Evolutionary conservation across 2,329 filamentous ascomycete species (phyloP), one percentile per base, ranked within the genome.

Genomic region (Aspergillus versicolor): DNA sequence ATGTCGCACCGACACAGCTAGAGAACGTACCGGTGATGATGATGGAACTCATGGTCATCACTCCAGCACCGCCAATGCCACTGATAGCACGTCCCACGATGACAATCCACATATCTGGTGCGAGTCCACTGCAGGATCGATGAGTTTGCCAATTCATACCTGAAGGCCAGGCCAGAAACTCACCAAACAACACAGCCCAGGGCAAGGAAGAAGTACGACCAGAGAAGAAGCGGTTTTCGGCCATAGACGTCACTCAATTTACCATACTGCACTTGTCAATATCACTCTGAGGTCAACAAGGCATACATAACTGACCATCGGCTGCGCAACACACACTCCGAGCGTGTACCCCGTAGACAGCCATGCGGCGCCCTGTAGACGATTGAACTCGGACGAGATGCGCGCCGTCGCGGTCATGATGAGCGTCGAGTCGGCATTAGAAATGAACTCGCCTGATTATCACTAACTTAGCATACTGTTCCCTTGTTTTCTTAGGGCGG

Each of bases 351-450:
- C 77, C 4, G 81, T 83, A 15, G 83, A 80, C 11, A 85, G 66
- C 83, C 84, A 85, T 57, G 79, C 84, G 3, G 84, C 85, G 51
- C 82, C 79, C 15, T 78, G 79, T 4, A 88, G 66, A 34, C 79
- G 77, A 52, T 81, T 75, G 63, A 88, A 88, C 53, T 87, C 81
- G 9, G 84, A 88, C 0, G 84, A 81, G 52, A 88, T 85, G 3
- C 76, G 77, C 1, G 83, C 82, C 57, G 88, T 84, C 0, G 87
- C 88, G 0, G 88, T 87, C 32, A 91, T 74, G 0, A 91, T 80
- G 0, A 91, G 74, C 1, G 85, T 87, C 0, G 76, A 73, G 65
- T 91, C 88, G 15, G 83, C 82, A 54, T 87, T 86, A 6, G 83
- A 82, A 12, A 89, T 82, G 62, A 91, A 89, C 13, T 88, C 84